Evolutionary conservation across 2,329 filamentous ascomycete genomes (phyloP).

Genomic region (Cytospora schulzeri): DNA sequence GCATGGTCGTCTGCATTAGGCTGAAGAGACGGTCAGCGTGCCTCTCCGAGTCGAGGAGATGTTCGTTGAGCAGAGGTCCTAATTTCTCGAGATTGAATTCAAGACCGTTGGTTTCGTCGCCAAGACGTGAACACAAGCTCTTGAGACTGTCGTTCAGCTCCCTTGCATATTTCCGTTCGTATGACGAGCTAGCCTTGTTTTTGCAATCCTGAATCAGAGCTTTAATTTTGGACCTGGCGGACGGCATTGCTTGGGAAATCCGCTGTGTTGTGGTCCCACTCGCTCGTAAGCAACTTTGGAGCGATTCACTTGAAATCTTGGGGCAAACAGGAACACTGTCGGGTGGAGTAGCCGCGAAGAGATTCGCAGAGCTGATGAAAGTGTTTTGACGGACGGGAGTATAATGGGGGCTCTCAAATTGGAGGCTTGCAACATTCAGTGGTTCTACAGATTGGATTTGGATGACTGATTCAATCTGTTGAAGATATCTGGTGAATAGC

Average conservation of each 20-base stretch:
- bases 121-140: not conserved
- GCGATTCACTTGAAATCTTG: not conserved
- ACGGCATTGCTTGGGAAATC: not conserved
- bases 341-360: not conserved
- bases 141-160: not conserved
- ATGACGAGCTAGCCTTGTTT: not conserved
- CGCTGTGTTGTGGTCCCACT: not conserved
- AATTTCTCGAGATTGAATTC: too few relatives aligned
- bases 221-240: not conserved
- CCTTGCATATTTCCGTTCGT: not conserved
- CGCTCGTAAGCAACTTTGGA: not conserved
- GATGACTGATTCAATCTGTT: conserved; percentile 14
- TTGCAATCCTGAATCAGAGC: not conserved
- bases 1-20: not conserved
- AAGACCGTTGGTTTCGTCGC: not conserved
- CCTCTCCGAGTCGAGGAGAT: not conserved
- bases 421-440: not conserved
- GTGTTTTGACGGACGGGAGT: not conserved
- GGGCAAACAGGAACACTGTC: not conserved
- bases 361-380: not conserved
- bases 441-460: not conserved
- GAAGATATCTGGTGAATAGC: conserved; percentile 32
- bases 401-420: not conserved
- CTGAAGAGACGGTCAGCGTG: not conserved
- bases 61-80: not conserved